Conservation (phyloP, 2,329 filamentous ascomycete species). For the Aspergillus costaricaensis region DNA sequence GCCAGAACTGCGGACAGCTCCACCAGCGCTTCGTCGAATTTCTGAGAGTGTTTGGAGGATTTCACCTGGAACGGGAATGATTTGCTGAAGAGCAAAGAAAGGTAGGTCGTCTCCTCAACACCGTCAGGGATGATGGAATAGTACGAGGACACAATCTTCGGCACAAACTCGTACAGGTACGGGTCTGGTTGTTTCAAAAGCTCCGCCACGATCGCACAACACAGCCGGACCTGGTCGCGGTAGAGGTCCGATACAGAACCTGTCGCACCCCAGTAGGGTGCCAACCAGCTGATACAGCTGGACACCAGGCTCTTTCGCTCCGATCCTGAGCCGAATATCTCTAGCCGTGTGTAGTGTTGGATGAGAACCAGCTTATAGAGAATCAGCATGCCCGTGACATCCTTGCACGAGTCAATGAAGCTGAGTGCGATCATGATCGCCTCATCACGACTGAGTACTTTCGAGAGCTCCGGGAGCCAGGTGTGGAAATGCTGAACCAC, state of each 20-base stretch:
- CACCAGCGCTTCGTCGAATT: conserved; percentile 83
- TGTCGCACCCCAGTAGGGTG: conserved; percentile 85
- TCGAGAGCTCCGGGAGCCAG: conserved; percentile 89
- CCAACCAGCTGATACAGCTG: conserved; percentile 87
- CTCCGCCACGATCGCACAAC: conserved; percentile 87
- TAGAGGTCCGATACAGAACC: conserved; percentile 78
- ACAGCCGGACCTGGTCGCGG: conserved; percentile 88
- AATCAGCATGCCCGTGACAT: conserved; percentile 86
- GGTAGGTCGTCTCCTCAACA: conserved; percentile 57
- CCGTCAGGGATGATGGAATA: conserved; percentile 70
- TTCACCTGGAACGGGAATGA: conserved; percentile 85
- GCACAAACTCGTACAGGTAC: conserved; percentile 84
- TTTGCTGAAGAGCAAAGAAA: conserved; percentile 88
- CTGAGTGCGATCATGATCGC: conserved; percentile 89
- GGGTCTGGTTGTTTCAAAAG: conserved; percentile 76
- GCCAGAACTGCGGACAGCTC: conserved; percentile 88
- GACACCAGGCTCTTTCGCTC: conserved; percentile 72
- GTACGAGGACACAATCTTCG: conserved; percentile 89
- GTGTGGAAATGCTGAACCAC: conserved; percentile 95
- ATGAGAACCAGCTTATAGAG: conserved; percentile 91
- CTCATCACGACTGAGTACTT: conserved; percentile 75
- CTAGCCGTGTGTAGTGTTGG: conserved; percentile 82
- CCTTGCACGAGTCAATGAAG: conserved; percentile 86
- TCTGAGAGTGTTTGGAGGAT: conserved; percentile 59
- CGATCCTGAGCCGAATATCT: conserved; percentile 77